Conservation (phyloP, 192 early-diverging fungal species). For the Kappamyces sp. region DNA sequence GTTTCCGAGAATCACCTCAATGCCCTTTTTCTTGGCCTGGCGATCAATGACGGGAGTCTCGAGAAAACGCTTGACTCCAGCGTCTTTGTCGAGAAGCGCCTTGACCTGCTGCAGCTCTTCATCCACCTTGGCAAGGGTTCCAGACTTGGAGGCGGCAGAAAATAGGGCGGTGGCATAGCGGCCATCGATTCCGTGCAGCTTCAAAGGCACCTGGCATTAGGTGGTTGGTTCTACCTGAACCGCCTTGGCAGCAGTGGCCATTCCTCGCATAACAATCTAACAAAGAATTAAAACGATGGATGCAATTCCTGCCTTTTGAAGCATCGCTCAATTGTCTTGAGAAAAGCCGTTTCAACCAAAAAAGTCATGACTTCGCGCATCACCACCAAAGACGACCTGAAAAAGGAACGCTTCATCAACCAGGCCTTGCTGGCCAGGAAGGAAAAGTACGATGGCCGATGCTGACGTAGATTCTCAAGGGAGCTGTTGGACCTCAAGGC, state of each 20-base stretch:
- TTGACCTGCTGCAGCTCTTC: conserved; percentile 70
- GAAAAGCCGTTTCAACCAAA: too few relatives aligned
- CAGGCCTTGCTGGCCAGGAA: too few relatives aligned
- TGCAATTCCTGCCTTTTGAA: background rate
- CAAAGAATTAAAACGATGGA: conserved; percentile 6
- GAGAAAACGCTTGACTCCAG: conserved; percentile 63
- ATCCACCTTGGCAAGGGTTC: conserved; percentile 75
- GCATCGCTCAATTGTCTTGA: too few relatives aligned
- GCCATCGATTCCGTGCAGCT: conserved; percentile 90
- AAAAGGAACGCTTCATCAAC: too few relatives aligned
- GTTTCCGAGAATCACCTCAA: conserved; percentile 58
- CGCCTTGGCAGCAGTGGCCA: conserved; percentile 13
- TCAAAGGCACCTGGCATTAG: conserved; percentile 61
- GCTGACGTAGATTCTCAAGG: conserved; percentile 1
- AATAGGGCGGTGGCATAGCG: conserved; percentile 96
- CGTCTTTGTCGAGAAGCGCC: conserved; percentile 64
- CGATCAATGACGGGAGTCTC: conserved; percentile 84
- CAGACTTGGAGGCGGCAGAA: conserved; percentile 82
- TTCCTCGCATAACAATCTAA: conserved; percentile 5
- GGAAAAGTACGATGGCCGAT: too few relatives aligned
- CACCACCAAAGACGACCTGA: too few relatives aligned
- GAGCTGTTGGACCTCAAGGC: conserved; percentile 4
- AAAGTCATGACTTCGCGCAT: too few relatives aligned
- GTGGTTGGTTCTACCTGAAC: conserved; percentile 9
- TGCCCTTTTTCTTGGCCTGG: conserved; percentile 67